Base-by-base conservation (phyloP, 2,329 filamentous ascomycete genomes). In the Monilinia aucupariae region DNA sequence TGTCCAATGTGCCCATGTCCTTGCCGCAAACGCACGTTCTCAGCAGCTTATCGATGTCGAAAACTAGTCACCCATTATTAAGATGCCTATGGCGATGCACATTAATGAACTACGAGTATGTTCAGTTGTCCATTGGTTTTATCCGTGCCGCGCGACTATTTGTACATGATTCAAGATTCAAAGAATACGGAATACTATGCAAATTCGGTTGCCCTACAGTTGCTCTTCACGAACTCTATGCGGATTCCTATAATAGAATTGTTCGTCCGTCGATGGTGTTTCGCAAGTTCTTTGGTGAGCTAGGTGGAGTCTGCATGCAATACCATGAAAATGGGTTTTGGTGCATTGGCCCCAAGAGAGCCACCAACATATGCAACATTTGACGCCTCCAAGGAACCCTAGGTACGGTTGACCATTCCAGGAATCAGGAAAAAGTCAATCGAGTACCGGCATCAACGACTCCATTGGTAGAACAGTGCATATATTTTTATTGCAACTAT, bases 361-460 rank as follows among this genome's bases (percentile, higher is more conserved):
- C 27, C 41, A 62, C 39, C 51, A 39, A 56, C 51, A 55, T 9
- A 45, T 10, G 30, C 13, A 61, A 61, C 50, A 54, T 47, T 54
- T 55, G 39, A n/a, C 22, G 50, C 22, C 32, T 41, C 32, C 15
- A 49, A 0, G 41, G 22, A 20, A 20, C 12, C 34, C 34, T 39
- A 17, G 9, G 20, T 27, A 12, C 25, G 30, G 43, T 39, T 41
- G 13, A 22, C 32, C 43, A 25, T 48, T 30, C 25, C n/a, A 37
- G 17, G 20, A 47, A 12, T 22, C 54, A 47, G 41, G 41, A 15
- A 13, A 12, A 37, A 25, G 13, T 25, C n/a, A 47, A 9, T 37
- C 41, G n/a, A 20, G 13, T 37, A 58, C 41, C 41, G 20, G 30
- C 41, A 58, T 58, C 54, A 17, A 58, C 22, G 41, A 47, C 30